Percentiles rank a stretch among this genome's conserved stretches.
Evolutionary conservation across 306 rosid genomes (phyloP).

Genomic region (Quercus engelmannii): DNA sequence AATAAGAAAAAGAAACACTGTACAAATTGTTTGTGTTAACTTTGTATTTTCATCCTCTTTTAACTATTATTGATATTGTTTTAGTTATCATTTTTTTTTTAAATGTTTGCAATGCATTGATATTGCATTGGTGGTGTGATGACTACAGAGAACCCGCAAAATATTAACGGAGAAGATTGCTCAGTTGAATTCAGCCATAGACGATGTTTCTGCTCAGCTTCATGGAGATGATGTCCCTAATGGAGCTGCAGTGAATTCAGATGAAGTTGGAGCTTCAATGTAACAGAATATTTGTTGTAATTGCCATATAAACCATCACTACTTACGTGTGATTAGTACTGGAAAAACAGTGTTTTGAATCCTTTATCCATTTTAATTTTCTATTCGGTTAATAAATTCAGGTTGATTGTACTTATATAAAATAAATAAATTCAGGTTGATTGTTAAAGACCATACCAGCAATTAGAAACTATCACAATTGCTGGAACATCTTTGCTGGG

Average conservation of each 20-base stretch:
- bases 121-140: neutral
- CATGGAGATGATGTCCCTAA: conserved; percentile 23
- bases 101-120: neutral
- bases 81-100: neutral
- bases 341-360: conserved; percentile 4
- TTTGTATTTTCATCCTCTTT: neutral
- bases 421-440: too few relatives aligned
- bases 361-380: neutral
- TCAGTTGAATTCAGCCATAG: conserved; percentile 55
- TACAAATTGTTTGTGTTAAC: neutral
- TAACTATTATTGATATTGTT: neutral
- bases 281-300: conserved; percentile 10
- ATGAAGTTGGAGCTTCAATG: conserved; percentile 43
- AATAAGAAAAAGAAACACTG: neutral
- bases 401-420: neutral
- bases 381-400: neutral
- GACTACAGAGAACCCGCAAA: conserved; percentile 50
- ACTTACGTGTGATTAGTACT: neutral
- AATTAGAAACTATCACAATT: neutral
- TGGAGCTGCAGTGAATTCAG: conserved; percentile 26
- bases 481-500: too few relatives aligned
- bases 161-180: conserved; percentile 51
- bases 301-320: neutral
- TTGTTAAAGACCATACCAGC: neutral
- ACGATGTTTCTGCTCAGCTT: conserved; percentile 42